Percentiles rank a stretch among this genome's conserved stretches.
These are phyloP conservation scores for Orychophragmus violaceus DNA, from an alignment of 345 rosid species.

Conservation along the genomic window DNA sequence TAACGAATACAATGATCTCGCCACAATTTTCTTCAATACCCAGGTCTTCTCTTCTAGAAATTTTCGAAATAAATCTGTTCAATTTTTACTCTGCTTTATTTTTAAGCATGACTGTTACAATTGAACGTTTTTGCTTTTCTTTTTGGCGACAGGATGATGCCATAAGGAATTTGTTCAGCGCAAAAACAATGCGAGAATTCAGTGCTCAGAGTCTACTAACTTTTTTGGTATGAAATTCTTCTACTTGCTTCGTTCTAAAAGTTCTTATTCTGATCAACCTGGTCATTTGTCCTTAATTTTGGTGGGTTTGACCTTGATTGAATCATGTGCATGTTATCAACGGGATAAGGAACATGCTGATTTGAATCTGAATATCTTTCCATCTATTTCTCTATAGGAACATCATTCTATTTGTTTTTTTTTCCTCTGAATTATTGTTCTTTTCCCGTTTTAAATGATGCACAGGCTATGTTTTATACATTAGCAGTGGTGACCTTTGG, in stretches of 20 bases:
- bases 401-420: neutral
- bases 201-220: constrained; percentile 90
- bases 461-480: constrained; percentile 90
- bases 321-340: constrained; percentile 15
- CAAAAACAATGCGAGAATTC: constrained; percentile 93
- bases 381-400: neutral
- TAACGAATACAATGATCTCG: constrained; percentile 92
- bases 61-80: neutral
- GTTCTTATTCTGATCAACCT: neutral
- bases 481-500: constrained; percentile 95
- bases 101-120: neutral
- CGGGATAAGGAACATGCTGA: constrained; percentile 4
- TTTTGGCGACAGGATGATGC: constrained; percentile 79
- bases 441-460: constrained; percentile 14
- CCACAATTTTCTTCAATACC: constrained; percentile 95
- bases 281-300: constrained; percentile 1
- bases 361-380: neutral
- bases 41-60: constrained; percentile 46
- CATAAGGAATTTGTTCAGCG: constrained; percentile 95
- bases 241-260: neutral
- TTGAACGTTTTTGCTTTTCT: neutral
- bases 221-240: constrained; percentile 60
- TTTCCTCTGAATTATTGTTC: neutral
- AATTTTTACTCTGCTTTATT: constrained; percentile 1
- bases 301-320: neutral